Percentiles rank a stretch among this genome's conserved stretches.
Conservation (phyloP, 805 yeast genomes). For the Naumovozyma dairenensis region DNA sequence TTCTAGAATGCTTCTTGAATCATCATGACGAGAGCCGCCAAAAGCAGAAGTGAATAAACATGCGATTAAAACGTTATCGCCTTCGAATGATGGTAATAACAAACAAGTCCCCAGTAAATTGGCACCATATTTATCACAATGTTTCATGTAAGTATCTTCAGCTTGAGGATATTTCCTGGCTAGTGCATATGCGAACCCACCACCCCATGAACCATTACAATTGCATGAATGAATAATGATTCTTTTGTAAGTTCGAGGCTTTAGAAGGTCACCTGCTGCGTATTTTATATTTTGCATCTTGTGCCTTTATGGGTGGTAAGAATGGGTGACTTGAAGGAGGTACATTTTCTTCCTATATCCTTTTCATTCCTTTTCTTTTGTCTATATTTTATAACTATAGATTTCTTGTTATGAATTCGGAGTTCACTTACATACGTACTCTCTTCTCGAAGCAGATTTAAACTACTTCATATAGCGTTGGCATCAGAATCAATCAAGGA, state of each 20-base stretch:
- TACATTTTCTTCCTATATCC: too few species aligned
- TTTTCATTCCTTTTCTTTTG: too few species aligned
- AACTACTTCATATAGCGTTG: too few species aligned
- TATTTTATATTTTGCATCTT: slow-evolving; percentile 13
- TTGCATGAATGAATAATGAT: slow-evolving; percentile 74
- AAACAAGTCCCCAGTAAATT: slow-evolving; percentile 39
- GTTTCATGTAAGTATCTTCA: slow-evolving; percentile 35
- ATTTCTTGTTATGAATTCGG: too few species aligned
- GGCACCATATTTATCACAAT: slow-evolving; percentile 17
- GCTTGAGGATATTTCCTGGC: slow-evolving; percentile 46
- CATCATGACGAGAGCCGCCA: slow-evolving; percentile 36
- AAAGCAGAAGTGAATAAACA: slow-evolving; percentile 65
- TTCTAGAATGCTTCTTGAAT: slow-evolving; percentile 37
- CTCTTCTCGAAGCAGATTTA: too few species aligned
- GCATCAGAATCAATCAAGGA: too few species aligned
- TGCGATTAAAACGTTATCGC: slow-evolving; percentile 33
- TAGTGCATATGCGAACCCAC: slow-evolving; percentile 64
- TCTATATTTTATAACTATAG: too few species aligned
- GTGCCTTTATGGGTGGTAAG: too few species aligned
- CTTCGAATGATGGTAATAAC: slow-evolving; percentile 18
- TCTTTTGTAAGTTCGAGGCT: slow-evolving; percentile 22
- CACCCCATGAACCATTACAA: slow-evolving; percentile 75
- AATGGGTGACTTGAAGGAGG: too few species aligned
- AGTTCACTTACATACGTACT: too few species aligned
- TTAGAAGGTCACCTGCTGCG: slow-evolving; percentile 14